phyloP scores from a whole-genome alignment of 225 moss, liverwort and hornwort genomes.

The Sphagnum contortum region DNA sequence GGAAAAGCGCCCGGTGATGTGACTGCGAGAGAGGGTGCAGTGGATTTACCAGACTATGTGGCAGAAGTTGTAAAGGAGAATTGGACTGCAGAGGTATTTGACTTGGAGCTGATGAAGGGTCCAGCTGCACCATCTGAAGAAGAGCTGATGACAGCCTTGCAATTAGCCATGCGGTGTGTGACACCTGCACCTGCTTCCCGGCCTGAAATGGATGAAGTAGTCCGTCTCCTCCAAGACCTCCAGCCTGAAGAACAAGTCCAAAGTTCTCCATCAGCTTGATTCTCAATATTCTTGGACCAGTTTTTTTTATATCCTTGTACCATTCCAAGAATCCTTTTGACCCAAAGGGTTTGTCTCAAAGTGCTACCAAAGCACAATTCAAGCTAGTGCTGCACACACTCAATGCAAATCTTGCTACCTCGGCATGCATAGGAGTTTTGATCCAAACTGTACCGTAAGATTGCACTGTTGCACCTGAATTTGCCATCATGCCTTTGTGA shows the following conservation, averaged over 20 bases:
- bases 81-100: slow-evolving; percentile 81
- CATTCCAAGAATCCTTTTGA: slow-evolving; percentile 11
- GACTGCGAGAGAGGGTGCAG: slow-evolving; percentile 53
- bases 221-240: slow-evolving; percentile 56
- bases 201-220: slow-evolving; percentile 61
- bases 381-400: slow-evolving; percentile 13
- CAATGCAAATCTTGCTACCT: slow-evolving; percentile 14
- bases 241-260: slow-evolving; percentile 27
- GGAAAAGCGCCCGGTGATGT: slow-evolving; percentile 63
- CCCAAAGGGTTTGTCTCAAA: slow-evolving; percentile 17
- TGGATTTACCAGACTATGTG: slow-evolving; percentile 73
- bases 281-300: slow-evolving; percentile 27
- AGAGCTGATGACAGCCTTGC: slow-evolving; percentile 73
- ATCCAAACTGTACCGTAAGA: slow-evolving; percentile 5
- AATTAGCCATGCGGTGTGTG: slow-evolving; percentile 90
- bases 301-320: background rate
- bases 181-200: slow-evolving; percentile 53
- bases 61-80: slow-evolving; percentile 84
- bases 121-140: slow-evolving; percentile 60
- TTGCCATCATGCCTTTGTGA: slow-evolving; percentile 13
- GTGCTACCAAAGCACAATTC: slow-evolving; percentile 14
- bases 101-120: slow-evolving; percentile 72
- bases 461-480: slow-evolving; percentile 16
- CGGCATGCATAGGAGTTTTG: slow-evolving; percentile 24
- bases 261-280: slow-evolving; percentile 13